Evolutionary conservation across 495 filamentous ascomycete species (phyloP), one percentile per base, ranked within the genome.

Genomic region (Podospora anserina): DNA sequence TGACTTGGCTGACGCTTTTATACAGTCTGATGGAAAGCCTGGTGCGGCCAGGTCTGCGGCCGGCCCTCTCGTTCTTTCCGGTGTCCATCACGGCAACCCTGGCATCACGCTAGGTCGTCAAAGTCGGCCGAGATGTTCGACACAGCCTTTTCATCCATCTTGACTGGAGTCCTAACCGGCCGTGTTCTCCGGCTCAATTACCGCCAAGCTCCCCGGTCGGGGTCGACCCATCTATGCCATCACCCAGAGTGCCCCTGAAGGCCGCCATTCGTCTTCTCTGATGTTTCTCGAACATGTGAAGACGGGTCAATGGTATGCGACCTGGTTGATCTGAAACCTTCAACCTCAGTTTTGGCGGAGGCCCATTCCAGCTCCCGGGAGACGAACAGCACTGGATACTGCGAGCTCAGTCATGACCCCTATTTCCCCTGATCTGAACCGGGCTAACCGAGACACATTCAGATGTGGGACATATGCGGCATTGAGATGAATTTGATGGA

Each of bases 31-130:
- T 49, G 39, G 39, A 49, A 49, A 49, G 39, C 39, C 39, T 49
- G 2, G 67, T 69, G 67, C 62, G 67, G 67, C 67, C 67, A 23
- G 23, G 34, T 61, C 55, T 69, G 67, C 67, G 67, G 54, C 67
- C 67, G 30, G 61, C 30, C 57, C 30, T 57, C 49, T 32, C 60
- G 30, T 30, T 28, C 54, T 61, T 54, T 7, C 28, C 49, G 66
- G 39, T 30, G 27, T 32, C 9, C 13, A 18, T 49, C 39, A 49
- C 39, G 39, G 39, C 27, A 26, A 49, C 26, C 20, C 66, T 30
- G 3, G n/a, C 28, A 9, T n/a, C 7, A 20, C 39, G 26, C 61
- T 23, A 5, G 67, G 62, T 54, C 67, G 55, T 62, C 15, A 44
- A 60, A 61, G 60, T 19, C 59, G 62, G 67, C 39, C 62, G 67